Base-by-base conservation (phyloP, 2,329 filamentous ascomycete species). In the Exophiala aquamarina region DNA sequence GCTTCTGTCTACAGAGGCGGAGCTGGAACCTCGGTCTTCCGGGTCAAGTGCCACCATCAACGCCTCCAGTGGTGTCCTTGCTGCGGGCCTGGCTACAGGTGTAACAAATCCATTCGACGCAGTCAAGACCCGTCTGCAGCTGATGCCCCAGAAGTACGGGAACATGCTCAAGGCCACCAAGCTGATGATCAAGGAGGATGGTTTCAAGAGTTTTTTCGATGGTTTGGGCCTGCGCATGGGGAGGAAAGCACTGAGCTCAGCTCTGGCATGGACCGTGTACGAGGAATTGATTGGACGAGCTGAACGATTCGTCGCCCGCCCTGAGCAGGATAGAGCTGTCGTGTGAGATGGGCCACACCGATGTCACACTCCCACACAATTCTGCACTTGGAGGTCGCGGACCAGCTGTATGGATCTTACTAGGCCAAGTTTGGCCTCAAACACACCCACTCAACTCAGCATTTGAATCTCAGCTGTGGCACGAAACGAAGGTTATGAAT, bases 71-170 rank as follows among this genome's bases (percentile, higher is more conserved):
- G 92, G 88, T 10, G 82, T 89, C 3, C 63, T 91, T 3, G 90
- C 92, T 3, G 92, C 89, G 1, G 86, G 84, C 1, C 72, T 87
- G 21, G 94, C 90, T 45, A 96, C 91, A 1, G 84, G 86, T 3
- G 77, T 97, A 29, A 96, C 93, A 7, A 98, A 98, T 66, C 93
- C 93, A 0, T 97, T 97, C 62, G 93, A 98, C 68, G 90, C 90
- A 1, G 84, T 97, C 67, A 98, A 98, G 73, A 98, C 93, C 17
- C 76, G 93, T 40, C 83, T 98, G 58, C 93, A 98, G 70, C 76
- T 98, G 26, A 88, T 94, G 73, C 93, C 93, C 3, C 75, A 75
- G 5, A 78, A 81, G 47, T 98, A 97, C 63, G 76, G 78, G 26
- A 96, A 97, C 61, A 88, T 92, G 78, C 68, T 87, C 56, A 82